phyloP scores from a whole-genome alignment of 306 rosid species.

The Herpetospermum pedunculosum region DNA sequence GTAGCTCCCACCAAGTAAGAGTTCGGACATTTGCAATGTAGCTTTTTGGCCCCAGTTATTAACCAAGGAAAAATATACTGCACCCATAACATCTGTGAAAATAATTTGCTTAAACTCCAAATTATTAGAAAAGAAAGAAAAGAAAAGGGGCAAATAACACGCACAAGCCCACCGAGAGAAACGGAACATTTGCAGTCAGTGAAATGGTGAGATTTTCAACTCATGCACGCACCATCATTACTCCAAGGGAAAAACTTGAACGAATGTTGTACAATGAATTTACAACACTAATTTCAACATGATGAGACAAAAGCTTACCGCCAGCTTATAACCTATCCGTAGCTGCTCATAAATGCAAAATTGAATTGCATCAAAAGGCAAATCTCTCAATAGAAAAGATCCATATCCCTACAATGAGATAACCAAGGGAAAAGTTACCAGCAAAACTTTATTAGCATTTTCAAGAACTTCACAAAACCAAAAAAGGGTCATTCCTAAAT shows the following conservation, averaged over 20 bases:
- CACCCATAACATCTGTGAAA: background rate
- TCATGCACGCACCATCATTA: background rate
- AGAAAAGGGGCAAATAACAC: background rate
- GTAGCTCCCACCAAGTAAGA: background rate
- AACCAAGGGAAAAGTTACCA: constrained; percentile 4
- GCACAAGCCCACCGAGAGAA: background rate
- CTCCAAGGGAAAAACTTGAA: background rate
- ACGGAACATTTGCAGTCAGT: background rate
- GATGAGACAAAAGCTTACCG: constrained; percentile 38
- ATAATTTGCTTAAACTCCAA: background rate
- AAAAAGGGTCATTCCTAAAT: background rate
- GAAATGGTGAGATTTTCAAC: background rate
- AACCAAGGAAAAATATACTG: background rate
- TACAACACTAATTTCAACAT: background rate
- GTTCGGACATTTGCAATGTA: background rate
- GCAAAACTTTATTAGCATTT: background rate
- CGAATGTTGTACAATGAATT: background rate
- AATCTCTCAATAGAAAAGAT: constrained; percentile 74
- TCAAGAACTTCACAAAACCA: background rate
- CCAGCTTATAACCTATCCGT: constrained; percentile 70
- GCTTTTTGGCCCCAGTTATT: background rate
- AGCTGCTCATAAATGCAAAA: constrained; percentile 94
- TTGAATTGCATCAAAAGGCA: constrained; percentile 93
- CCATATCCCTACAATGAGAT: constrained; percentile 64
- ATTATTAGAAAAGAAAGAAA: background rate